Evolutionary conservation across 495 filamentous ascomycete species (phyloP).

Genomic region (Aspergillus egyptiacus): DNA sequence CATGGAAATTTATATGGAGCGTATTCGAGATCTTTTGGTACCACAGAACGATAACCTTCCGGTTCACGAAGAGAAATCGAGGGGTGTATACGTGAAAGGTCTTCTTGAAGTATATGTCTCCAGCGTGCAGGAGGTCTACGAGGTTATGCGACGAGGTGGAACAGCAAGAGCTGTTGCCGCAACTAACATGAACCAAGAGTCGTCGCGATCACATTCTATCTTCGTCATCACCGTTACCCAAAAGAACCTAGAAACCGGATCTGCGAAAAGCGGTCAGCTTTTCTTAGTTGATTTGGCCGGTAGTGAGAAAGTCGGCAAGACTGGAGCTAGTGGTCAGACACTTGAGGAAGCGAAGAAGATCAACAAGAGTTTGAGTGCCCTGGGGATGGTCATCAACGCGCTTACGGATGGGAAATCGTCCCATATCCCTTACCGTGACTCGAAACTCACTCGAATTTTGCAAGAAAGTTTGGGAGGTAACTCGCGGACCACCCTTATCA

Average conservation of each 20-base stretch:
- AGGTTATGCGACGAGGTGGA: constrained; percentile 93
- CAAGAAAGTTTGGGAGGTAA: constrained; percentile 97
- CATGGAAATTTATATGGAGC: constrained; percentile 99
- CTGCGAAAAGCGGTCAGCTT: constrained; percentile 90
- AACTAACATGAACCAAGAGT: constrained; percentile 99
- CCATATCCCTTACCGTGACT: constrained; percentile 95
- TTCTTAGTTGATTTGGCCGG: constrained; percentile 97
- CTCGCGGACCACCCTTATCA: constrained; percentile 91
- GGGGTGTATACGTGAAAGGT: constrained; percentile 96
- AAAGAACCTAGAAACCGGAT: constrained; percentile 96
- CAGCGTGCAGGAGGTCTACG: constrained; percentile 91
- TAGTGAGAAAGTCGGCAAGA: constrained; percentile 98
- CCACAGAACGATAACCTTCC: constrained; percentile 95
- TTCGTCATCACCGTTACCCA: constrained; percentile 96
- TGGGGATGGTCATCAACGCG: constrained; percentile 98
- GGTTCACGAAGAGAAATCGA: constrained; percentile 93
- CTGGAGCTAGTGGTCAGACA: constrained; percentile 93
- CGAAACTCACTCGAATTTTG: constrained; percentile 92
- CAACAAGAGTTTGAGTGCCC: constrained; percentile 96
- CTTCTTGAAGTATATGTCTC: constrained; percentile 93
- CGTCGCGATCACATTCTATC: constrained; percentile 95
- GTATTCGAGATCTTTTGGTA: constrained; percentile 85
- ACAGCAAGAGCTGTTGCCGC: constrained; percentile 84
- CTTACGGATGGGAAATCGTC: constrained; percentile 98
- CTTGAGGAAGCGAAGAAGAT: constrained; percentile 99